Base-by-base conservation (phyloP, 2,329 filamentous ascomycete species). In the Microcera coccophila region DNA sequence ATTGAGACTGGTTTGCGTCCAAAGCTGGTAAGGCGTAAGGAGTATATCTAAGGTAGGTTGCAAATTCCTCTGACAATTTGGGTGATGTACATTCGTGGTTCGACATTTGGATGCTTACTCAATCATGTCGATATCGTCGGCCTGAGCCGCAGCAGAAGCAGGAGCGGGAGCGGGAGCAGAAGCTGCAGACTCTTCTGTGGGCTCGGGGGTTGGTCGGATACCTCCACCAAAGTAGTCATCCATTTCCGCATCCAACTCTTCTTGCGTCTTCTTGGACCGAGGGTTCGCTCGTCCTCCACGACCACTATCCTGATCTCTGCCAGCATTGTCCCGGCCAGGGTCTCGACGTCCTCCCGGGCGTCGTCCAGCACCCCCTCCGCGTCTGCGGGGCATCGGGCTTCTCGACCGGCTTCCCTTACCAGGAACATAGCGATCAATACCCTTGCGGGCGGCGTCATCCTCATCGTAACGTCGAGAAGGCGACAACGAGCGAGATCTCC, bases 181-280 rank as follows among this genome's bases (percentile, higher is more conserved):
- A 41, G 57, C 66, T 31, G 64, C 17, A 16, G 57, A 47, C 44
- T 55, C 48, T 17, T 48, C 47, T 17, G 39, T 33, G 15, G 39
- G 33, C 32, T 67, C 65, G 41, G 56, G 65, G 33, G 64, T 15
- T 15, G 53, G 43, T 39, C 53, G 44, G 9, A 45, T 48, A 39
- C 56, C 47, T 19, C 69, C 71, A 21, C 77, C 82, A 73, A 89
- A 96, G 66, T 96, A 96, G 61, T 95, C 88, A 21, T 84, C 89
- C 90, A 96, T 96, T 68, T 96, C 90, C n/a, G 87, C 88, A 63
- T 96, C 90, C 31, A 96, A 74, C 63, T 96, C 88, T 57, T 95
- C 87, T 54, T 90, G 85, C 0, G 90, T 95, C 77, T 95, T 95
- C 67, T 81, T 85, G 2, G 82, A 75, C 37, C 87, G 78, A 29